Base-by-base conservation (phyloP, 2,329 filamentous ascomycete genomes). In the Thielaviopsis populi region DNA sequence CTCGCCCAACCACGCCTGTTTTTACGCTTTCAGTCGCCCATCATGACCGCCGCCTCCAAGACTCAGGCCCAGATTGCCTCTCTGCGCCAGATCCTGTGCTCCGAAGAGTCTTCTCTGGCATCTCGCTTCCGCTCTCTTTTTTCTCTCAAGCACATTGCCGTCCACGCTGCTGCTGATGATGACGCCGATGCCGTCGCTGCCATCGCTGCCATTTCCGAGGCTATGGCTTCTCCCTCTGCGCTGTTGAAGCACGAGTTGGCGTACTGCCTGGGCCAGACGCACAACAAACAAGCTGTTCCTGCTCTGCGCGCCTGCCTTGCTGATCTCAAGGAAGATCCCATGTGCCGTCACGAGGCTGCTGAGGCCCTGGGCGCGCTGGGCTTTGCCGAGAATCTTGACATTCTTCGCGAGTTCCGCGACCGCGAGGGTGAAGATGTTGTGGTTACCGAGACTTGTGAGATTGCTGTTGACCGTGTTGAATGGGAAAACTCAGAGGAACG, bases 301-400 rank as follows among this genome's bases (percentile, higher is more conserved):
- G 86, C 84, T 67, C 78, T 99, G 68, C 82, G 85, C 65, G 75
- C 79, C 13, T 89, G 95, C 15, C 78, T 97, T 65, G 81, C 87
- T 68, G 83, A 97, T 74, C 76, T 84, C 67, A 72, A 83, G n/a
- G 90, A 97, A 75, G 91, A 97, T 77, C 76, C 88, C 43, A 99
- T 99, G 91, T 95, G 90, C 74, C 82, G 94, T 69, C 94, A 99
- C 71, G 94, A 99, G 77, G 92, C 94, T 17, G 94, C 92, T 2
- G 94, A 99, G 78, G 94, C 94, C 2, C 80, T 99, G 15, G 94
- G 90, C 13, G 94, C 94, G 11, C 77, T 99, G 67, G 90, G 89
- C 3, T 85, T 92, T 72, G 76, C 79, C 37, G 81, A 80, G 3
- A 91, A 89, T 71, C 73, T 99, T 71, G 83, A 84, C 1, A 75